These are phyloP conservation scores for Pichia sp. DNA, from an alignment of 1,139 yeast species.

Conservation along the genomic window DNA sequence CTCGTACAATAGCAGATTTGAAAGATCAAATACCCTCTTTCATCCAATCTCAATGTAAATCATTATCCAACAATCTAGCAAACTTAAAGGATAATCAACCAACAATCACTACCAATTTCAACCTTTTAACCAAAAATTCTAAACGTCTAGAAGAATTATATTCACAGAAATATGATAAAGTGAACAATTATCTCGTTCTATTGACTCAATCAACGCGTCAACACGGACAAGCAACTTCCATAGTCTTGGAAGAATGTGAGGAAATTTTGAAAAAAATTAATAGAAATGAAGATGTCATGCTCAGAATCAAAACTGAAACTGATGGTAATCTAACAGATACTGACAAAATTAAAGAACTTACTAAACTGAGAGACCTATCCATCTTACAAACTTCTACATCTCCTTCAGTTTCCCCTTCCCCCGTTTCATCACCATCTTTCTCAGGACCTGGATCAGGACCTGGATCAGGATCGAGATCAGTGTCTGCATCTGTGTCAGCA, in stretches of 20 bases:
- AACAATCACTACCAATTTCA: slow-evolving; percentile 35
- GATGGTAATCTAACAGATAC: slow-evolving; percentile 5
- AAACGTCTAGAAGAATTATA: slow-evolving; percentile 30
- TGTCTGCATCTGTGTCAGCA: neutral
- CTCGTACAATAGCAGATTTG: slow-evolving; percentile 29
- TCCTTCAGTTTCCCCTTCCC: neutral
- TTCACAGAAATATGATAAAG: slow-evolving; percentile 39
- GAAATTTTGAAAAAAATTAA: slow-evolving; percentile 22
- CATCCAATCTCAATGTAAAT: slow-evolving; percentile 32
- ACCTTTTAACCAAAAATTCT: slow-evolving; percentile 19
- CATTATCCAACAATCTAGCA: slow-evolving; percentile 28
- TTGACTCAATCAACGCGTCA: slow-evolving; percentile 40
- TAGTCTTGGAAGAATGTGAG: slow-evolving; percentile 26
- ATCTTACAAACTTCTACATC: slow-evolving; percentile 4
- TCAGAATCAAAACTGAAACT: slow-evolving; percentile 12
- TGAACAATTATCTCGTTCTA: slow-evolving; percentile 37
- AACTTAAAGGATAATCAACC: slow-evolving; percentile 35
- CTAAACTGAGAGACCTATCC: slow-evolving; percentile 11
- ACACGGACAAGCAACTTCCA: slow-evolving; percentile 34
- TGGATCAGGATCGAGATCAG: neutral
- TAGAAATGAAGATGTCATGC: slow-evolving; percentile 19
- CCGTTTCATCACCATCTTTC: neutral
- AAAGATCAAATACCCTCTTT: slow-evolving; percentile 32
- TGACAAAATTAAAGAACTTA: slow-evolving; percentile 11
- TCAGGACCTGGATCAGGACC: no score